These are phyloP conservation scores for Penicillium sp. DNA, from an alignment of 2,329 filamentous ascomycete genomes.

Conservation along the genomic window DNA sequence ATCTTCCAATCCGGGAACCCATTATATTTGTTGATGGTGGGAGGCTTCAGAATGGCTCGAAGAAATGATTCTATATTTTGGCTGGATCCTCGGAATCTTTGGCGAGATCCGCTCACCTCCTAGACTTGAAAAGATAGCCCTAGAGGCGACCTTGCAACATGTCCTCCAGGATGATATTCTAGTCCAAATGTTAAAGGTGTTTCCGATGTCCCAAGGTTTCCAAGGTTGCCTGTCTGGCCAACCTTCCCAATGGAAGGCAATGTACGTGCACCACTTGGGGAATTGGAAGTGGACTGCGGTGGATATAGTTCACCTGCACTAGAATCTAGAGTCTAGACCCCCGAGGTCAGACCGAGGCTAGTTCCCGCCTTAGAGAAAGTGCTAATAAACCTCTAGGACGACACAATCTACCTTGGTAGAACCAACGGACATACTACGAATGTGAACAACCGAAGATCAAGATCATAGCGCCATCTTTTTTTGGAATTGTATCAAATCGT, in stretches of 20 bases:
- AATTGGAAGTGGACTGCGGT: not conserved
- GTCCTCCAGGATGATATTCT: not conserved
- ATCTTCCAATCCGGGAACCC: too few species aligned
- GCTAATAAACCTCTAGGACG: not conserved
- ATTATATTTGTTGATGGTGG: too few species aligned
- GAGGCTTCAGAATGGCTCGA: too few species aligned
- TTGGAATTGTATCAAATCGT: constrained; percentile 29
- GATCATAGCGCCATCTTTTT: constrained; percentile 28
- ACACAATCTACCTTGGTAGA: not conserved
- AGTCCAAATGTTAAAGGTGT: not conserved
- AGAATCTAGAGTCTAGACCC: not conserved
- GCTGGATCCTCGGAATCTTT: too few species aligned
- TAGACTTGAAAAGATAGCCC: too few species aligned
- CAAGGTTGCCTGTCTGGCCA: not conserved
- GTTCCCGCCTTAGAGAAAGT: too few species aligned
- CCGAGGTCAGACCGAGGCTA: not conserved
- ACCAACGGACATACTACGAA: not conserved
- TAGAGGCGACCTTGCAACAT: not conserved
- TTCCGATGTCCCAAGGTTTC: not conserved
- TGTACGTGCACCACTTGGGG: not conserved
- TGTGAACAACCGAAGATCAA: not conserved
- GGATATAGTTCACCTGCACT: not conserved
- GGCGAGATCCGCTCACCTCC: too few species aligned
- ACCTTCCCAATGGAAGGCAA: not conserved
- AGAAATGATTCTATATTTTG: too few species aligned